These are phyloP conservation scores for Hyparrhenia diplandra DNA, from an alignment of 176 grass and related monocot genomes.

Conservation along the genomic window DNA sequence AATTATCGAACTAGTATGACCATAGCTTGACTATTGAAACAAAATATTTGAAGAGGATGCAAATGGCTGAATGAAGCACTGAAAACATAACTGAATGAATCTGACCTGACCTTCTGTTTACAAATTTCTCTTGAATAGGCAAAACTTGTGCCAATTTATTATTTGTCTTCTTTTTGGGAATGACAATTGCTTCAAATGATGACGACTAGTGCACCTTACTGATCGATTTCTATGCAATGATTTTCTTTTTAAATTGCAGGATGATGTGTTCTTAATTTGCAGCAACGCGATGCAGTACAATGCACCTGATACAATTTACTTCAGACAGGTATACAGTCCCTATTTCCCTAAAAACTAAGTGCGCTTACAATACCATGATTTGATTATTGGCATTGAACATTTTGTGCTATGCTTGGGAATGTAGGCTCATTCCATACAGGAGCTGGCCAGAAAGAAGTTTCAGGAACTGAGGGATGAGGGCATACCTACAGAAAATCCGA, in stretches of 20 bases:
- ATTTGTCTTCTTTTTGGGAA: not conserved
- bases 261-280: conserved; percentile 98
- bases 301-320: conserved; percentile 94
- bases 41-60: not conserved
- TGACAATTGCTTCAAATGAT: conserved; percentile 4
- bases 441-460: conserved; percentile 92
- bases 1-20: not conserved
- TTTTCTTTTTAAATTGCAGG: conserved; percentile 57
- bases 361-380: not conserved
- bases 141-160: not conserved
- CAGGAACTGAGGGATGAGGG: conserved; percentile 74
- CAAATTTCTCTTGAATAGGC: not conserved
- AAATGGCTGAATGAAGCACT: not conserved
- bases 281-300: conserved; percentile 98
- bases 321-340: conserved; percentile 88
- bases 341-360: conserved; percentile 7
- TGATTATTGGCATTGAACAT: not conserved
- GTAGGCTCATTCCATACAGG: conserved; percentile 96
- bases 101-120: not conserved
- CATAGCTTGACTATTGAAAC: not conserved
- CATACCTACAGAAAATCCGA: conserved; percentile 44
- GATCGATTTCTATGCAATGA: not conserved
- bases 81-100: not conserved
- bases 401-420: conserved; percentile 30
- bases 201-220: not conserved